phyloP scores from a whole-genome alignment of 2,329 filamentous ascomycete genomes.

The Fusarium solani-melongenae region DNA sequence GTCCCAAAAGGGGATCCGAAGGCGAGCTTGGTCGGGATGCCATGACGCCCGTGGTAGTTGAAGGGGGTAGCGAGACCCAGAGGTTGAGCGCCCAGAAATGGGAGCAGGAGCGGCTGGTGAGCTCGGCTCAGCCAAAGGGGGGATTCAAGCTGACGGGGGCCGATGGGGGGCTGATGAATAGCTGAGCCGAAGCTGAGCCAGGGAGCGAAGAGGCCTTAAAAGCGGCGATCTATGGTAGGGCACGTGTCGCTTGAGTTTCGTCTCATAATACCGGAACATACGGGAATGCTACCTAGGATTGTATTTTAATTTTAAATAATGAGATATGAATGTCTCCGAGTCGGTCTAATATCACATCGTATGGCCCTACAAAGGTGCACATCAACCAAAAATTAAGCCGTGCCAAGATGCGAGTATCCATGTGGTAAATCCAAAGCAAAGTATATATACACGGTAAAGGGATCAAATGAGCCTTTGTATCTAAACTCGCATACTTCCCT shows the following conservation, averaged over 20 bases:
- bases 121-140: background rate
- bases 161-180: background rate
- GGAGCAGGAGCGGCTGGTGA: background rate
- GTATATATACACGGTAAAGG: no score
- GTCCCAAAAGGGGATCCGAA: background rate
- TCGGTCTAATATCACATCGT: no score
- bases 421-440: no score
- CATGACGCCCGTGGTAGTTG: background rate
- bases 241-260: conserved; percentile 1
- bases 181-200: conserved; percentile 1
- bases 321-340: no score
- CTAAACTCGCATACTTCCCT: no score
- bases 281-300: no score
- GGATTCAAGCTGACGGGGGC: background rate
- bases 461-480: no score
- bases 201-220: background rate
- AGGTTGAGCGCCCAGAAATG: conserved; percentile 1
- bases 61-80: background rate
- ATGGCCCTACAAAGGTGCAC: no score
- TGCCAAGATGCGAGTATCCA: no score
- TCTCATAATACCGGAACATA: background rate
- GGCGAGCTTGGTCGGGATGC: background rate
- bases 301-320: no score
- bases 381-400: no score
- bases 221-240: background rate